Percentiles rank a stretch among this genome's conserved stretches.
Evolutionary conservation across 257 asterid genomes (phyloP).

Genomic region (Echium plantagineum): DNA sequence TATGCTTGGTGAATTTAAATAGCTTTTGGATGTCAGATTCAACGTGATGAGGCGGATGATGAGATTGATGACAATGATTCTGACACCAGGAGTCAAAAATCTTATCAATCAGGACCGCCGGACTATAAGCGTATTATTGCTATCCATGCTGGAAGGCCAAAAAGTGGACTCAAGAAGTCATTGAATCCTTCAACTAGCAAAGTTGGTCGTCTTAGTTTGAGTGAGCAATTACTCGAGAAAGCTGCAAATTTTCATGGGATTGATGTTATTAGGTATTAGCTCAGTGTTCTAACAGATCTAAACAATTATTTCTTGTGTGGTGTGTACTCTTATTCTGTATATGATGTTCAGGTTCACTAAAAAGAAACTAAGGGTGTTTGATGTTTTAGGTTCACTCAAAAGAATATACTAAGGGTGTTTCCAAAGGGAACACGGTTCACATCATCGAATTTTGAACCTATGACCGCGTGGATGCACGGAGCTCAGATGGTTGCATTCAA

Average conservation of each 20-base stretch:
- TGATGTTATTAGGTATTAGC: slow-evolving; percentile 16
- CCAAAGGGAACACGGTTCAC: slow-evolving; percentile 88
- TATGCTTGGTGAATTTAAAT: not conserved
- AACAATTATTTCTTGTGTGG: too few relatives aligned
- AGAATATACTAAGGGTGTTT: slow-evolving; percentile 57
- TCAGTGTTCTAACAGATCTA: not conserved
- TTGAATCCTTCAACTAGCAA: slow-evolving; percentile 34
- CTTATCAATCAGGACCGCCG: slow-evolving; percentile 30
- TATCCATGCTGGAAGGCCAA: slow-evolving; percentile 75
- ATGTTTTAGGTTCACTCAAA: slow-evolving; percentile 68
- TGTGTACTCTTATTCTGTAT: not conserved
- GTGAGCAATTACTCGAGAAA: slow-evolving; percentile 73
- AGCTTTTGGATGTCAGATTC: not conserved
- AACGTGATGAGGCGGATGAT: not conserved
- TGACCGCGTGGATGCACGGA: slow-evolving; percentile 84
- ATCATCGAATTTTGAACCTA: slow-evolving; percentile 73
- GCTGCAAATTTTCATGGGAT: slow-evolving; percentile 28
- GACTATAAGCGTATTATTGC: slow-evolving; percentile 57
- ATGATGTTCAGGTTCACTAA: too few relatives aligned
- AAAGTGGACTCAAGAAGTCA: slow-evolving; percentile 47
- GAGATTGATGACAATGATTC: not conserved
- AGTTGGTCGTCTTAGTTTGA: slow-evolving; percentile 66
- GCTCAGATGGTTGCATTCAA: slow-evolving; percentile 98
- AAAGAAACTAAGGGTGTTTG: too few relatives aligned
- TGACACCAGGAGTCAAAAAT: slow-evolving; percentile 6